Evolutionary conservation across 768 basidiomycete species (phyloP).

Genomic region (Collybia nuda): DNA sequence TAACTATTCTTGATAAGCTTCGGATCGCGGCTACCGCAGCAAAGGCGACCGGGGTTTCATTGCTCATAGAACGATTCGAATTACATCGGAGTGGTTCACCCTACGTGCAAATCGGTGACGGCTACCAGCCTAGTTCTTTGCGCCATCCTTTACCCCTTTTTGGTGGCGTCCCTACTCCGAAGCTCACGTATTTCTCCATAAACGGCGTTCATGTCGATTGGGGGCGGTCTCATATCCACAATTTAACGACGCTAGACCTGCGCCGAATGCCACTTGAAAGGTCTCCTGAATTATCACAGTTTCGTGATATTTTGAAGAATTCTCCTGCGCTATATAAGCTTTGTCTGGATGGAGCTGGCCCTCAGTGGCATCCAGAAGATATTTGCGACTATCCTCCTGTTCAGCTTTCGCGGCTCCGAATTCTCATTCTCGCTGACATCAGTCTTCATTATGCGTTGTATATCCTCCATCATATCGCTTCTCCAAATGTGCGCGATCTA

Average conservation of each 20-base stretch:
- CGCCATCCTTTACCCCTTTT: conserved; percentile 41
- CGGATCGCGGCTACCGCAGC: conserved; percentile 24
- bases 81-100: conserved; percentile 56
- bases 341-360: conserved; percentile 63
- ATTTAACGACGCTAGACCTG: conserved; percentile 66
- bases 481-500: conserved; percentile 57
- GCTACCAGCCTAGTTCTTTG: conserved; percentile 33
- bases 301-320: conserved; percentile 49
- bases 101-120: conserved; percentile 42
- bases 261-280: conserved; percentile 56
- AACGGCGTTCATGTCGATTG: conserved; percentile 67
- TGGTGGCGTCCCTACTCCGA: conserved; percentile 44
- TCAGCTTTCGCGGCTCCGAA: conserved; percentile 46
- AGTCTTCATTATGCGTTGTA: conserved; percentile 45
- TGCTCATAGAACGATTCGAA: conserved; percentile 62
- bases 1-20: conserved; percentile 51
- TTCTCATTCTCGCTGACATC: conserved; percentile 59
- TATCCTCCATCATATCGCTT: conserved; percentile 47
- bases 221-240: conserved; percentile 41
- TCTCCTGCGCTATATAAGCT: conserved; percentile 55
- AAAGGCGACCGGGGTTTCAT: conserved; percentile 23
- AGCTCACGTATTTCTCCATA: conserved; percentile 50
- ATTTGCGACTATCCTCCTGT: conserved; percentile 32
- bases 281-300: conserved; percentile 47
- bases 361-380: conserved; percentile 30